Percentiles rank a stretch among this genome's conserved stretches.
These are phyloP conservation scores for Candida sanyaensis DNA, from an alignment of 1,139 yeast genomes.

Conservation along the genomic window DNA sequence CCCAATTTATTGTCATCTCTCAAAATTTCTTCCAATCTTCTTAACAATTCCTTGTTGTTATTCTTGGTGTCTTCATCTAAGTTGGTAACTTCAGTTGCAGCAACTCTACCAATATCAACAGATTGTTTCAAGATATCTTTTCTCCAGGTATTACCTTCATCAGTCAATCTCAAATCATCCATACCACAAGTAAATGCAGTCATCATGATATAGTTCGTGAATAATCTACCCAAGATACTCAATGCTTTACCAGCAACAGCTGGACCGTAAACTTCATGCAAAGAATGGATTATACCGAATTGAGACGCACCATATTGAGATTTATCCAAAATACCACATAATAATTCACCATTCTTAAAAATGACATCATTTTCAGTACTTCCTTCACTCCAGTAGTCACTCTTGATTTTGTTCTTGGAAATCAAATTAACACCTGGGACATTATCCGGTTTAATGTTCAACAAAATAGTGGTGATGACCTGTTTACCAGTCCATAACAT, in stretches of 20 bases:
- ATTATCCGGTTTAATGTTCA: slow-evolving; percentile 81
- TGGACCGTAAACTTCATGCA: slow-evolving; percentile 95
- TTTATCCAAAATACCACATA: slow-evolving; percentile 93
- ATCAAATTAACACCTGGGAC: slow-evolving; percentile 88
- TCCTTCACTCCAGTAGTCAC: slow-evolving; percentile 90
- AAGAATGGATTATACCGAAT: slow-evolving; percentile 93
- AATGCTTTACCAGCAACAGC: slow-evolving; percentile 86
- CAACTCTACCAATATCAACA: slow-evolving; percentile 80
- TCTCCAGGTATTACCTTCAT: slow-evolving; percentile 91
- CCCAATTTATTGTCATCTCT: slow-evolving; percentile 94
- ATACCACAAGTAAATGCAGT: slow-evolving; percentile 99
- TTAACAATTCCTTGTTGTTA: slow-evolving; percentile 75
- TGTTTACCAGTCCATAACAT: slow-evolving; percentile 99
- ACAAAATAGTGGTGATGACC: slow-evolving; percentile 83
- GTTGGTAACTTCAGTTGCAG: slow-evolving; percentile 94
- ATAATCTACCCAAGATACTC: slow-evolving; percentile 88
- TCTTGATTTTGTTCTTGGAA: slow-evolving; percentile 87
- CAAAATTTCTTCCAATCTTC: slow-evolving; percentile 89
- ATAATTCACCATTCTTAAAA: slow-evolving; percentile 81
- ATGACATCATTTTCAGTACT: slow-evolving; percentile 85
- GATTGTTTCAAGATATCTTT: slow-evolving; percentile 75
- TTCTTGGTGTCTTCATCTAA: slow-evolving; percentile 58
- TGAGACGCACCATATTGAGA: slow-evolving; percentile 99
- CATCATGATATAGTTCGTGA: slow-evolving; percentile 90
- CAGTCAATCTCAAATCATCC: slow-evolving; percentile 95